These are phyloP conservation scores for Alnus glutinosa DNA, from an alignment of 306 rosid genomes.

Conservation along the genomic window DNA sequence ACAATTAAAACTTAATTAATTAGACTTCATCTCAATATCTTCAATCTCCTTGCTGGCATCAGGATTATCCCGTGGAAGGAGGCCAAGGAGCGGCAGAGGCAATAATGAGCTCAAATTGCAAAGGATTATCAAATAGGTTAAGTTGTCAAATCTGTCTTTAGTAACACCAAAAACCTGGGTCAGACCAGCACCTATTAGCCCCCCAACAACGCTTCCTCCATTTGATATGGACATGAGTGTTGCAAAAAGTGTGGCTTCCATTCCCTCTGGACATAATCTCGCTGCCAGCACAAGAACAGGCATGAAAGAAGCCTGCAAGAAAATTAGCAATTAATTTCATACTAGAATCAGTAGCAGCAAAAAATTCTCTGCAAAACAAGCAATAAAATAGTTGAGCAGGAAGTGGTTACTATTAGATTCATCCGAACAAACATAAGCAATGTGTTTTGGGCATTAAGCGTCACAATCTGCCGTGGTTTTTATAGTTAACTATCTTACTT, in stretches of 20 bases:
- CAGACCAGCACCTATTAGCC: conserved; percentile 89
- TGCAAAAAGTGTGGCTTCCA: conserved; percentile 99
- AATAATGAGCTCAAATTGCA: conserved; percentile 89
- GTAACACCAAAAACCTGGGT: conserved; percentile 85
- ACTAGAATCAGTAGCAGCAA: conserved; percentile 28
- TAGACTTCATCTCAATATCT: conserved; percentile 76
- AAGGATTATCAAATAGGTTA: conserved; percentile 69
- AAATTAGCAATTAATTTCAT: conserved; percentile 12
- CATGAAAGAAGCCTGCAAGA: conserved; percentile 92
- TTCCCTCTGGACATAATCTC: conserved; percentile 93
- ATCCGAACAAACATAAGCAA: not conserved
- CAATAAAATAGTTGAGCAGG: not conserved
- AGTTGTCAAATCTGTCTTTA: conserved; percentile 81
- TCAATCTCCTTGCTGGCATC: conserved; percentile 50
- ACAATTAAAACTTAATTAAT: conserved; percentile 52
- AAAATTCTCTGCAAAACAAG: conserved; percentile 13
- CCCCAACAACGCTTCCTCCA: conserved; percentile 94
- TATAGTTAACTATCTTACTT: not conserved
- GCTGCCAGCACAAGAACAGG: conserved; percentile 98
- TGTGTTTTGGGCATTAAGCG: too few relatives aligned
- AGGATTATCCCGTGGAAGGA: conserved; percentile 65
- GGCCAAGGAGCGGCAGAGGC: conserved; percentile 93
- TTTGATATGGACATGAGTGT: conserved; percentile 95
- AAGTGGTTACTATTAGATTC: not conserved
- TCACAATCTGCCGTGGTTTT: too few relatives aligned